These are phyloP conservation scores for Lactarius sanguifluus DNA, from an alignment of 768 basidiomycete species.

Conservation along the genomic window DNA sequence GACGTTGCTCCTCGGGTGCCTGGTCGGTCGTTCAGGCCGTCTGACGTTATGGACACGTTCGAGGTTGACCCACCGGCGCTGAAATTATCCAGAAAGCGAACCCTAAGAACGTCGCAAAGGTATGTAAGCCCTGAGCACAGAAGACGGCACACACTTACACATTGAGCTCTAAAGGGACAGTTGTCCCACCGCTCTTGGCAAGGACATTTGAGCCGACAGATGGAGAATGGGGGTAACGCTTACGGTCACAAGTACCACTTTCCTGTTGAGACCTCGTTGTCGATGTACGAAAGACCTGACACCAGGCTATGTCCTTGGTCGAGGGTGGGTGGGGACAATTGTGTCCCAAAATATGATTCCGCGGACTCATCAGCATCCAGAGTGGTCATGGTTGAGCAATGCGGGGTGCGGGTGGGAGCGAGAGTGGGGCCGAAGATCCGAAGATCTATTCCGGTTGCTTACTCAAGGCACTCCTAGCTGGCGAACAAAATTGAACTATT, in stretches of 20 bases:
- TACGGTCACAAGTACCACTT: slow-evolving; percentile 94
- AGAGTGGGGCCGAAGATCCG: background rate
- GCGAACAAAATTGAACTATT: no score
- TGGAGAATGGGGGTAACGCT: slow-evolving; percentile 35
- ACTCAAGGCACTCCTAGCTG: background rate
- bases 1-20: slow-evolving; percentile 97
- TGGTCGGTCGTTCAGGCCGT: slow-evolving; percentile 33
- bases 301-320: slow-evolving; percentile 61
- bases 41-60: slow-evolving; percentile 9
- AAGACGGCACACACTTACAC: slow-evolving; percentile 65
- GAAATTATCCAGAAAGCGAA: slow-evolving; percentile 98
- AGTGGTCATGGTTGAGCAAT: slow-evolving; percentile 9
- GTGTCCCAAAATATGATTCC: slow-evolving; percentile 87
- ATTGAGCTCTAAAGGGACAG: slow-evolving; percentile 96
- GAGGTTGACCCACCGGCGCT: slow-evolving; percentile 71
- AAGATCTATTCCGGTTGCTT: background rate
- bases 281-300: slow-evolving; percentile 69
- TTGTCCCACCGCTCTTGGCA: slow-evolving; percentile 92
- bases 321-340: slow-evolving; percentile 73
- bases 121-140: slow-evolving; percentile 26
- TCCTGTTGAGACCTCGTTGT: slow-evolving; percentile 63
- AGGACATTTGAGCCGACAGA: background rate
- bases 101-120: slow-evolving; percentile 51
- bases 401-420: background rate
- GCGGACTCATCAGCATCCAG: slow-evolving; percentile 39